Base-by-base conservation (phyloP, 2,329 filamentous ascomycete species). In the Fusarium xyrophilum region DNA sequence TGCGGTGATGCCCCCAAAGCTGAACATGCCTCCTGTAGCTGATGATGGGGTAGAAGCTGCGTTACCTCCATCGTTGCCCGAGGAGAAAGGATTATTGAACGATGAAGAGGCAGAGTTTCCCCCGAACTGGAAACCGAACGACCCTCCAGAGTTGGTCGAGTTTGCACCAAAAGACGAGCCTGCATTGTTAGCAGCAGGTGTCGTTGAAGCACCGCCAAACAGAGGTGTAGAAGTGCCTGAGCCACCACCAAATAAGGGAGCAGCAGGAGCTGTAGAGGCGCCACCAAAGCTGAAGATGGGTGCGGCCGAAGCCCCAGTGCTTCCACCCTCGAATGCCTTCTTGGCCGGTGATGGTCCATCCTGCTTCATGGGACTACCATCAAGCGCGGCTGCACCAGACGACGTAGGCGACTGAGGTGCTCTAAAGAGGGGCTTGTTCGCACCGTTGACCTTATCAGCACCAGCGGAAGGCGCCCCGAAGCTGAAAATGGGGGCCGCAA, bases 321-420 rank as follows among this genome's bases (percentile, higher is more conserved):
- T 72, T 33, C 62, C 73, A n/a, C 75, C 74, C 39, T 67, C 69
- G 46, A 77, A 77, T 2, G 72, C 57, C 60, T 76, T 79, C 75
- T 81, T 81, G 12, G 76, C 78, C 15, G 78, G 77, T 5, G 79
- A 79, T 10, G 76, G 73, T 9, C 74, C 77, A 59, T 82, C 79
- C 60, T 84, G 79, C 65, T 83, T 82, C 72, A 84, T 80, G 19
- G 79, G 79, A 54, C 80, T 81, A 33, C 79, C 79, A 50, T 76
- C 78, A 68, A 85, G 83, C 63, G 79, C 59, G 23, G 76, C 71
- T 23, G 74, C 51, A 38, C 73, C 53, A 10, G 75, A 70, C 43
- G 73, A 56, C 8, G 76, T 63, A 8, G 77, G 75, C 30, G 80
- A 79, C 60, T 78, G 79, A 30, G 78, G 75, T 12, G 76, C 70